Conservation (phyloP, 768 basidiomycete species). For the Suillus occidentalis region DNA sequence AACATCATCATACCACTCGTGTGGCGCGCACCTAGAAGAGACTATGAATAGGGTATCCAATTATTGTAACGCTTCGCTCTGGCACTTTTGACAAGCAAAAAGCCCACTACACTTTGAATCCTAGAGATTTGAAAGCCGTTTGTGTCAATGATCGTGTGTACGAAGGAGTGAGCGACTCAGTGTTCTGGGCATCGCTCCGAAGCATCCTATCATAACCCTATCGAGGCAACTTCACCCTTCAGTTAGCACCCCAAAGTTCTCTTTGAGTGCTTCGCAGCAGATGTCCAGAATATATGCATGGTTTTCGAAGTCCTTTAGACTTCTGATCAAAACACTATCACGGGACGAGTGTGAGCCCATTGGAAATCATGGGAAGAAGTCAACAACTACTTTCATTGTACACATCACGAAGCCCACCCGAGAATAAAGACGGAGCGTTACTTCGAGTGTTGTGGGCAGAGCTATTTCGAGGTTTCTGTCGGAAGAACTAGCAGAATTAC, state of each 20-base stretch:
- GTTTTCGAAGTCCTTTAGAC: neutral
- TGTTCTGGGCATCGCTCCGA: neutral
- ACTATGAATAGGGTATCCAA: neutral
- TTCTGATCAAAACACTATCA: neutral
- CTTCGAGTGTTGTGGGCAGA: neutral
- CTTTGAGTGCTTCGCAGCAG: neutral
- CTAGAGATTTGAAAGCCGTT: neutral
- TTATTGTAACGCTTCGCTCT: neutral
- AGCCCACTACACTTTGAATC: neutral
- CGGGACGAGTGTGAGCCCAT: too few species aligned
- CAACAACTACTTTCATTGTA: neutral
- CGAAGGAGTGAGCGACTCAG: neutral
- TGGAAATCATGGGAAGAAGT: too few species aligned
- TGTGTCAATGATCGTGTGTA: neutral
- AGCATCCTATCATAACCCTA: neutral
- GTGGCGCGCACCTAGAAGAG: neutral
- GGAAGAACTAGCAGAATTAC: too few species aligned
- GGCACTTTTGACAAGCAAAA: neutral
- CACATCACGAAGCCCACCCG: neutral
- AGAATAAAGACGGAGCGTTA: neutral
- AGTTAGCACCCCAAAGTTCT: neutral
- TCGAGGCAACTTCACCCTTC: neutral
- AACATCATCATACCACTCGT: neutral
- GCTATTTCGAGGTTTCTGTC: too few species aligned
- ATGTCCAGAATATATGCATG: neutral